phyloP scores from a whole-genome alignment of 441 rosid genomes.

The Gossypium gossypioides region DNA sequence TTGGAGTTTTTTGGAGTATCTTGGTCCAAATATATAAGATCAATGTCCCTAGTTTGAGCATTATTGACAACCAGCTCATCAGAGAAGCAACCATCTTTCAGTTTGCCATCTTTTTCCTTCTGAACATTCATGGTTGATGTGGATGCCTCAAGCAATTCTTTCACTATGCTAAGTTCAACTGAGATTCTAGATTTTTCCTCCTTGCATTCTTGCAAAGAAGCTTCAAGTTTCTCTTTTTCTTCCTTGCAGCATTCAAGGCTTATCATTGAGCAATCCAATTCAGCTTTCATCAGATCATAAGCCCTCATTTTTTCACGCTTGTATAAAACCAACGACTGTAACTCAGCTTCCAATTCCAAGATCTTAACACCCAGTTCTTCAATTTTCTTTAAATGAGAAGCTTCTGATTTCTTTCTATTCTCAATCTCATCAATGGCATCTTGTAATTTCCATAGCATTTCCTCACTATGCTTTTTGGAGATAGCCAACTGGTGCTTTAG shows the following conservation, averaged over 20 bases:
- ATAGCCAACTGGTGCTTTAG: conserved; percentile 71
- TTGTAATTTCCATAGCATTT: conserved; percentile 83
- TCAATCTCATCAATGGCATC: conserved; percentile 84
- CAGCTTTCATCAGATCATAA: conserved; percentile 84
- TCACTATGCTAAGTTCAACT: conserved; percentile 43
- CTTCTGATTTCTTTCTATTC: conserved; percentile 67
- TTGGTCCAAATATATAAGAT: conserved; percentile 14
- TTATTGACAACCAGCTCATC: conserved; percentile 18
- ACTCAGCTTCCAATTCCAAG: conserved; percentile 63
- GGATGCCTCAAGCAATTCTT: conserved; percentile 39
- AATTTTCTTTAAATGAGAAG: conserved; percentile 64
- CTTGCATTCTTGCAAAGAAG: conserved; percentile 44
- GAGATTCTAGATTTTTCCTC: conserved; percentile 54
- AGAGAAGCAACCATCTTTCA: conserved; percentile 22
- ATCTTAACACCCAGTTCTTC: conserved; percentile 72
- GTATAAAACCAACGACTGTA: conserved; percentile 48
- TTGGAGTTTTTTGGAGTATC: conserved; percentile 13
- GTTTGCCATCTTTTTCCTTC: conserved; percentile 24
- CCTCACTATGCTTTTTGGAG: conserved; percentile 86
- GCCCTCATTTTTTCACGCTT: conserved; percentile 70
- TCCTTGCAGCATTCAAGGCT: conserved; percentile 97
- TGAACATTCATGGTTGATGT: conserved; percentile 16
- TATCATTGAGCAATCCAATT: conserved; percentile 82
- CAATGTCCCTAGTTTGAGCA: conserved; percentile 12
- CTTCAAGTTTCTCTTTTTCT: conserved; percentile 81